Evolutionary conservation across 148 eudicot genomes (phyloP), one percentile per base, ranked within the genome.

Genomic region (Pharnaceum exiguum): DNA sequence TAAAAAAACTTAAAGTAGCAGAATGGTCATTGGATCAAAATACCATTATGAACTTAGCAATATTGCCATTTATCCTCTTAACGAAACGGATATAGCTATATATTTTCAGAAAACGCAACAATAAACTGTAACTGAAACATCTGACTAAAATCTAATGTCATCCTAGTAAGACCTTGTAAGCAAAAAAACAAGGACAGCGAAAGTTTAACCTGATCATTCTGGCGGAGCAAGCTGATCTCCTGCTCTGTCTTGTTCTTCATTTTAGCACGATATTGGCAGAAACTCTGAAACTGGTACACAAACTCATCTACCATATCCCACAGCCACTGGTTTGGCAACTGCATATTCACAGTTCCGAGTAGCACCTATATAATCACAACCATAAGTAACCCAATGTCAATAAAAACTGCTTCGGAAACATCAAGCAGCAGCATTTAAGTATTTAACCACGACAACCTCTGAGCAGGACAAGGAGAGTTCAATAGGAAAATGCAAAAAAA

Each of bases 301-400:
- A 93, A 93, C 59, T 93, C 99, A 80, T 93, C 99, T 24, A 89
- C 96, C 96, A 93, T 89, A 79, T 93, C 99, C 99, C 99, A 93
- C 63, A 93, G 59, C 99, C 99, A 93, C 77, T 93, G 99, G 59
- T 93, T 93, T 3, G 96, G 96, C 70, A 93, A 69, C 67, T 93
- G 99, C 95, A 93, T 89, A 69, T 82, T 89, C 38, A 93, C 91
- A 43, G 79, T 85, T 2, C 95, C 99, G 39, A 81, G 89, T 24
- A 70, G 53, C 5, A 70, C 63, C n/a, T n/a, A n/a, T n/a, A n/a
- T n/a, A n/a, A n/a, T n/a, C n/a, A n/a, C n/a, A n/a, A n/a, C n/a
- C n/a, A n/a, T n/a, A n/a, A n/a, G n/a, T n/a, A n/a, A n/a, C n/a
- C n/a, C n/a, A n/a, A n/a, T n/a, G n/a, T n/a, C n/a, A n/a, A n/a